Evolutionary conservation across 2,329 filamentous ascomycete species (phyloP).

Genomic region (Sporothrix globosa): DNA sequence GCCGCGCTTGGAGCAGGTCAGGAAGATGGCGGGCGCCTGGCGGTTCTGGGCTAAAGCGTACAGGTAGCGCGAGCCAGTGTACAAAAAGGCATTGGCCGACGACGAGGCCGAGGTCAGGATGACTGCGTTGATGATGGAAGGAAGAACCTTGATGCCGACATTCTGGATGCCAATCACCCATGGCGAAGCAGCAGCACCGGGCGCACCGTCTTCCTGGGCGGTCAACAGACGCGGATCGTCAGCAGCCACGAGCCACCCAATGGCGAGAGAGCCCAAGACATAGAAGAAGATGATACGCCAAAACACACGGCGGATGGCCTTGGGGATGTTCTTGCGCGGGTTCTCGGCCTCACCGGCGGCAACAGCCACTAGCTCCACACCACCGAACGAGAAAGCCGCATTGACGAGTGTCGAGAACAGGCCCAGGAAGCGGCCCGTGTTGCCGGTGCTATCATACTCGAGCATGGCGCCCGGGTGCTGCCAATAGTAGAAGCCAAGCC

Average conservation of each 20-base stretch:
- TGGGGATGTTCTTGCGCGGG: slow-evolving; percentile 66
- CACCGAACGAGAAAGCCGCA: slow-evolving; percentile 48
- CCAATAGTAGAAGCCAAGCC: slow-evolving; percentile 60
- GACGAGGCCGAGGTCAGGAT: slow-evolving; percentile 62
- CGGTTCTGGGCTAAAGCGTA: slow-evolving; percentile 63
- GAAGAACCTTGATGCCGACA: slow-evolving; percentile 64
- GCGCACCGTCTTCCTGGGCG: slow-evolving; percentile 49
- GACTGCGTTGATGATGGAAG: slow-evolving; percentile 65
- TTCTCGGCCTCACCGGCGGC: slow-evolving; percentile 69
- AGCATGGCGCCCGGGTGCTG: slow-evolving; percentile 45
- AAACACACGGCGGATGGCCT: slow-evolving; percentile 64
- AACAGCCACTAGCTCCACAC: slow-evolving; percentile 62
- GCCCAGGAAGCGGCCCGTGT: slow-evolving; percentile 44
- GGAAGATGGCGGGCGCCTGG: slow-evolving; percentile 61
- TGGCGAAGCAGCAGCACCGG: slow-evolving; percentile 59
- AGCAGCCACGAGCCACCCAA: slow-evolving; percentile 67
- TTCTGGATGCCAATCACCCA: slow-evolving; percentile 70
- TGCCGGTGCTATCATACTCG: slow-evolving; percentile 45
- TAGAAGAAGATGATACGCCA: slow-evolving; percentile 67
- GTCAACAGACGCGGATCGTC: slow-evolving; percentile 59
- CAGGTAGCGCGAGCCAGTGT: slow-evolving; percentile 62
- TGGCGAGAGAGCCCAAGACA: slow-evolving; percentile 62
- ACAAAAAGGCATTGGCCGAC: slow-evolving; percentile 63
- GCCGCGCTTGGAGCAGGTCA: slow-evolving; percentile 58
- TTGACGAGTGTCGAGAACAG: slow-evolving; percentile 37